Conservation (phyloP, 2,329 filamentous ascomycete species). For the Microcera coccophila region DNA sequence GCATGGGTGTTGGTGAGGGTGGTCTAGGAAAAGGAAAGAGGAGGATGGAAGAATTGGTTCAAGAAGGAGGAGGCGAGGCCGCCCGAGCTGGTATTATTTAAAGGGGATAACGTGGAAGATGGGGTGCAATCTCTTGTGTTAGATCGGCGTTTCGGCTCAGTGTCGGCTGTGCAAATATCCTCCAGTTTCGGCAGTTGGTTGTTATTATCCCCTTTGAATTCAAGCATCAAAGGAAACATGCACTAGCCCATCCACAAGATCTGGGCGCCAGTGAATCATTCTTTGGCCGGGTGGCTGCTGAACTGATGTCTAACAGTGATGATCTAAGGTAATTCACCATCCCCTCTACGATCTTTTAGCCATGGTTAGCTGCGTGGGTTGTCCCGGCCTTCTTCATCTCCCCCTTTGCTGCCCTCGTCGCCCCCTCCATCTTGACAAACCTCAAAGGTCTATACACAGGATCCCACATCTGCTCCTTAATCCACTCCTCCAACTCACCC, state of each 20-base stretch:
- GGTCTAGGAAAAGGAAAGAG: conserved; percentile 59
- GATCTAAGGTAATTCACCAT: too few relatives aligned
- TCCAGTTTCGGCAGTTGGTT: too few relatives aligned
- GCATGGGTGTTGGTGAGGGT: conserved; percentile 94
- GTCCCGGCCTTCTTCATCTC: conserved; percentile 31
- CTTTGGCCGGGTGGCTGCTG: too few relatives aligned
- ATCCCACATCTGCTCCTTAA: conserved; percentile 76
- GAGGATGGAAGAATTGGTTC: conserved; percentile 52
- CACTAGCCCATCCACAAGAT: too few relatives aligned
- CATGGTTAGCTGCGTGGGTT: conserved; percentile 23
- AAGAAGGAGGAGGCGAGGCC: conserved; percentile 56
- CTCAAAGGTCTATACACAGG: conserved; percentile 63
- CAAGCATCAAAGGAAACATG: too few relatives aligned
- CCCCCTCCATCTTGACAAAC: conserved; percentile 49
- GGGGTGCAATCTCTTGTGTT: neutral
- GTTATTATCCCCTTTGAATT: too few relatives aligned
- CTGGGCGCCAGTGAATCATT: too few relatives aligned
- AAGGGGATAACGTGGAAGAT: neutral
- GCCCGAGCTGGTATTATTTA: conserved; percentile 50
- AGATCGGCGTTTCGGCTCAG: neutral
- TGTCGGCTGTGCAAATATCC: too few relatives aligned
- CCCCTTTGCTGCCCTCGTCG: conserved; percentile 52
- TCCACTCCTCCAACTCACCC: conserved; percentile 63
- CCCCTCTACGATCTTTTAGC: too few relatives aligned
- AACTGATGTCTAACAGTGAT: too few relatives aligned